Evolutionary conservation across 441 rosid genomes (phyloP).

Genomic region (Pelargonium fulgidum): DNA sequence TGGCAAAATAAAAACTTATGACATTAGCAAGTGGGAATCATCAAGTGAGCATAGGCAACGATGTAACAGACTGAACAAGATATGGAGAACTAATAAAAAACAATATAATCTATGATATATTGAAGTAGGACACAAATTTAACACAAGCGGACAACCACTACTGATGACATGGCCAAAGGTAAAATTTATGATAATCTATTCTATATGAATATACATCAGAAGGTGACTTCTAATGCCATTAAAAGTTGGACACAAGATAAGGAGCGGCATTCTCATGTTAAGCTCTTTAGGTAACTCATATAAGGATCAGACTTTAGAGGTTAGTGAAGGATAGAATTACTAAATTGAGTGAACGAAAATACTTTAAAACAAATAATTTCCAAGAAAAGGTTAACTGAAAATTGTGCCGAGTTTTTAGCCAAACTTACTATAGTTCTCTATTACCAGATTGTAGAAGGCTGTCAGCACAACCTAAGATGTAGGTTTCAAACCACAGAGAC

Average conservation of each 20-base stretch:
- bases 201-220: slow-evolving; percentile 2
- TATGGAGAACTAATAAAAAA: neutral
- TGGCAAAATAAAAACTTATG: slow-evolving; percentile 14
- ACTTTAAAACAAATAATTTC: neutral
- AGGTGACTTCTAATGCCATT: neutral
- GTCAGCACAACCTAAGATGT: slow-evolving; percentile 4
- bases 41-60: neutral
- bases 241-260: slow-evolving; percentile 1
- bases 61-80: slow-evolving; percentile 13
- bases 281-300: neutral
- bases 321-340: neutral
- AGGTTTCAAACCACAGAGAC: neutral
- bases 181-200: no score
- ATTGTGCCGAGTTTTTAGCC: neutral
- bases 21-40: slow-evolving; percentile 19
- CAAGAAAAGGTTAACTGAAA: neutral
- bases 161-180: no score
- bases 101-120: no score
- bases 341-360: neutral
- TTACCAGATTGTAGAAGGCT: neutral
- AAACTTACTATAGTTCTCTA: slow-evolving; percentile 10
- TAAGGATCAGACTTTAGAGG: slow-evolving; percentile 8
- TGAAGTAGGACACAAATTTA: no score
- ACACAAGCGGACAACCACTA: no score
- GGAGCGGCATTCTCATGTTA: slow-evolving; percentile 3